These are phyloP conservation scores for Euphorbia tirucalli DNA, from an alignment of 345 rosid genomes.

Conservation along the genomic window DNA sequence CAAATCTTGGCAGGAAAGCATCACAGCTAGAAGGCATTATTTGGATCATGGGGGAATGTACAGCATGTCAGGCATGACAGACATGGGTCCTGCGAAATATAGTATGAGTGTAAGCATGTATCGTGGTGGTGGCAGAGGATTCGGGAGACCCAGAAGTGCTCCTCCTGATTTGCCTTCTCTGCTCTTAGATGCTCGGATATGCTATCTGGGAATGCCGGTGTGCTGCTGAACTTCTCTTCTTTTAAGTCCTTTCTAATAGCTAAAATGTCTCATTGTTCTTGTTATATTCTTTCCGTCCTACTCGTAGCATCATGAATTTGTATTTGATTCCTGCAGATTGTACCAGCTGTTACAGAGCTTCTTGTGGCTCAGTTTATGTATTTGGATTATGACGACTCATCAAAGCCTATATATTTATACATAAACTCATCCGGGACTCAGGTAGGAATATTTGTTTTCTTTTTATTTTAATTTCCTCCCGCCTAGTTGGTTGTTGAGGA, in stretches of 20 bases:
- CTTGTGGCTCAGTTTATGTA: constrained; percentile 85
- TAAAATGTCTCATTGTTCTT: background rate
- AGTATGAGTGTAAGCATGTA: constrained; percentile 79
- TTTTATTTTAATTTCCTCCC: background rate
- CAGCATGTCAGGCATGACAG: constrained; percentile 45
- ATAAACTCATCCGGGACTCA: constrained; percentile 86
- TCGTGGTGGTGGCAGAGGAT: constrained; percentile 63
- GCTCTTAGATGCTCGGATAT: constrained; percentile 82
- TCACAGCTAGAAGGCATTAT: constrained; percentile 64
- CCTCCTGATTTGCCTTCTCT: constrained; percentile 93
- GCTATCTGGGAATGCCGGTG: constrained; percentile 94
- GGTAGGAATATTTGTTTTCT: constrained; percentile 36
- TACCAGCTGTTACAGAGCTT: constrained; percentile 85
- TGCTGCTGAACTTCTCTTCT: constrained; percentile 21
- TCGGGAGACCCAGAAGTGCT: constrained; percentile 54
- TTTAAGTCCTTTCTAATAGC: constrained; percentile 2
- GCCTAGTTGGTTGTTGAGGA: background rate
- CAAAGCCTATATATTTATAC: constrained; percentile 78
- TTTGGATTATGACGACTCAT: constrained; percentile 61
- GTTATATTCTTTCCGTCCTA: background rate
- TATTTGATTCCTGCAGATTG: constrained; percentile 51
- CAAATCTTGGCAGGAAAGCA: constrained; percentile 54
- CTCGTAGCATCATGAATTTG: constrained; percentile 12
- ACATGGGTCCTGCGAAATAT: constrained; percentile 46
- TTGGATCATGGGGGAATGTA: constrained; percentile 63